Base-by-base conservation (phyloP, 768 basidiomycete genomes). In the Stropharia rugosoannulata region DNA sequence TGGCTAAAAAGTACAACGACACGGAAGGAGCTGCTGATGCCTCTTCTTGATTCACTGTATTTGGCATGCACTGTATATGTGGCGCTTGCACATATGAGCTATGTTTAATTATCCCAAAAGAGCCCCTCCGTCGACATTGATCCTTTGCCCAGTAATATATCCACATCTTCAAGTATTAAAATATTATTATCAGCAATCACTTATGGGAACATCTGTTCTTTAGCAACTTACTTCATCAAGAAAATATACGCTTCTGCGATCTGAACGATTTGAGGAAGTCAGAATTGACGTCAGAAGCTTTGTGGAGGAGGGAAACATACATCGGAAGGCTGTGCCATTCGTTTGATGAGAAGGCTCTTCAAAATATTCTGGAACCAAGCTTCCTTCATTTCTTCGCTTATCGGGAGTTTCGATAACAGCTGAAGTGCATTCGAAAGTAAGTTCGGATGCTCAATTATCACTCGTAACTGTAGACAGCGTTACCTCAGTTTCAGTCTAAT, bases 141-240 rank as follows among this genome's bases (percentile, higher is more conserved):
- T 35, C 19, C 54, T 41, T 27, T 55, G 54, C 2, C 54, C 54
- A 13, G 54, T 55, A 12, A 55, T 55, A 38, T 55, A 55, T n/a
- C 37, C 46, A 39, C 54, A 55, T 27, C 54, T 55, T 40, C 42
- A 25, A 18, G 9, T 16, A n/a, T n/a, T n/a, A 35, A 16, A 32
- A 37, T 10, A 22, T 40, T 25, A 5, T 25, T 42, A 18, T 42
- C 29, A 41, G 50, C 22, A 10, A 36, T 37, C 16, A 19, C 16
- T 41, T 11, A 27, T 3, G 1, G 11, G 10, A 45, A 19, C 10
- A 19, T 25, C 5, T 12, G 13, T 6, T 19, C 4, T 5, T 9
- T 4, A 13, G 4, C 2, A 11, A 25, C 54, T 45, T 27, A 55
- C 54, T 55, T 55, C 54, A 55, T 55, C 48, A 55, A 40, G 41